Evolutionary conservation across 805 yeast genomes (phyloP).

Genomic region (Yarrowia yakushimensis): DNA sequence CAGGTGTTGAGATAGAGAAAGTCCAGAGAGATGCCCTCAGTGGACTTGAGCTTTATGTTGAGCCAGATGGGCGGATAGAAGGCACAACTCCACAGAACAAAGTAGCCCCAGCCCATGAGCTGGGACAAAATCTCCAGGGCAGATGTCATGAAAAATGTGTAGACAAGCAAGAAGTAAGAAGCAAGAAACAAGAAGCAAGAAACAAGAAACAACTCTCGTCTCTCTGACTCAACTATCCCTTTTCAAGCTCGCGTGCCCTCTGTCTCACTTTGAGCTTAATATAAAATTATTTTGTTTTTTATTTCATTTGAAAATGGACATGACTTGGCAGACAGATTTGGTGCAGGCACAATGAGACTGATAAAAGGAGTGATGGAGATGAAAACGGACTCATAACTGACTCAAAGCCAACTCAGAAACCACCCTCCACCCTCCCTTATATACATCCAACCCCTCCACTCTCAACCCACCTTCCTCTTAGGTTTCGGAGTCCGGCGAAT

Average conservation of each 20-base stretch:
- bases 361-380: too few species aligned
- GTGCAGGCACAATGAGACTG: neutral
- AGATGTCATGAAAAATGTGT: neutral
- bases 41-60: slow-evolving; percentile 35
- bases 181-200: neutral
- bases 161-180: too few species aligned
- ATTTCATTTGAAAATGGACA: too few species aligned
- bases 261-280: neutral
- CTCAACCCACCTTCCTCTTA: neutral
- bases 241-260: neutral
- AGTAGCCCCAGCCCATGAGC: slow-evolving; percentile 9
- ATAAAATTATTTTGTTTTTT: too few species aligned
- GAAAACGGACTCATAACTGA: too few species aligned
- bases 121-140: neutral
- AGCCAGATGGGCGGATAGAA: slow-evolving; percentile 40
- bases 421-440: too few species aligned
- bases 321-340: neutral
- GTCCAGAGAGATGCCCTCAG: slow-evolving; percentile 41
- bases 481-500: slow-evolving; percentile 1
- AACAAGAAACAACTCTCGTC: neutral
- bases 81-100: slow-evolving; percentile 36
- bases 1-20: slow-evolving; percentile 38
- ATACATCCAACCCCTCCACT: neutral
- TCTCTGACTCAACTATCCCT: neutral
- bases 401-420: too few species aligned